Conservation (phyloP, 1,139 yeast genomes). For the Suhomyces terraborum region DNA sequence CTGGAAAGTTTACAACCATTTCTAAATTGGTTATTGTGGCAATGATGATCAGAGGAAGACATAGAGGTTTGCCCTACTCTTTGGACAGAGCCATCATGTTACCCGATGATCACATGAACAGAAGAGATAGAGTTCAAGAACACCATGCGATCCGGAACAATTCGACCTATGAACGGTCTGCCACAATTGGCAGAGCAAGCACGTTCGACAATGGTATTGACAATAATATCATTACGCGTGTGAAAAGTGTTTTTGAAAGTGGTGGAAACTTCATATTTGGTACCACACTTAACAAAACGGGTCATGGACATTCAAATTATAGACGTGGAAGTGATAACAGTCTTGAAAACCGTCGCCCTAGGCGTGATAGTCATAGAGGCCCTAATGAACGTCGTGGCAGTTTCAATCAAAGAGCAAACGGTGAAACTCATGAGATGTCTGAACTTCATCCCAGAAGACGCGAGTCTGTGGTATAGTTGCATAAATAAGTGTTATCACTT, state of each 20-base stretch:
- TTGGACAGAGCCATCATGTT: conserved; percentile 93
- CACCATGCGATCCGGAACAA: conserved; percentile 48
- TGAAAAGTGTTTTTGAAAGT: conserved; percentile 6
- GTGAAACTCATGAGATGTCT: conserved; percentile 4
- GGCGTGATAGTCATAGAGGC: neutral
- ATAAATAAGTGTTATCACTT: neutral
- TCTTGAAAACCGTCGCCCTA: neutral
- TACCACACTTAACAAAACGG: conserved; percentile 1
- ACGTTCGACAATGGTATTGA: conserved; percentile 15
- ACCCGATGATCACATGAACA: conserved; percentile 68
- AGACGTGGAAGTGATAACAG: conserved; percentile 8
- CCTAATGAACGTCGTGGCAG: neutral
- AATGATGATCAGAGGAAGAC: conserved; percentile 92
- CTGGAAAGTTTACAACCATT: conserved; percentile 67
- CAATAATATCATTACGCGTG: conserved; percentile 10
- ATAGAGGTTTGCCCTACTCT: conserved; percentile 93
- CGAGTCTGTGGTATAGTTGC: neutral
- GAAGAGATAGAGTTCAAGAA: conserved; percentile 70
- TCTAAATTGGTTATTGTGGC: conserved; percentile 86
- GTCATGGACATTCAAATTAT: conserved; percentile 2
- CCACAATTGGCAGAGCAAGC: conserved; percentile 15
- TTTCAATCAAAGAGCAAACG: neutral
- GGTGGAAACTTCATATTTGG: conserved; percentile 8
- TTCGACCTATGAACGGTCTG: conserved; percentile 30
- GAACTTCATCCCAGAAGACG: neutral